Base-by-base conservation (phyloP, 768 basidiomycete genomes). In the Mycena vulgaris region DNA sequence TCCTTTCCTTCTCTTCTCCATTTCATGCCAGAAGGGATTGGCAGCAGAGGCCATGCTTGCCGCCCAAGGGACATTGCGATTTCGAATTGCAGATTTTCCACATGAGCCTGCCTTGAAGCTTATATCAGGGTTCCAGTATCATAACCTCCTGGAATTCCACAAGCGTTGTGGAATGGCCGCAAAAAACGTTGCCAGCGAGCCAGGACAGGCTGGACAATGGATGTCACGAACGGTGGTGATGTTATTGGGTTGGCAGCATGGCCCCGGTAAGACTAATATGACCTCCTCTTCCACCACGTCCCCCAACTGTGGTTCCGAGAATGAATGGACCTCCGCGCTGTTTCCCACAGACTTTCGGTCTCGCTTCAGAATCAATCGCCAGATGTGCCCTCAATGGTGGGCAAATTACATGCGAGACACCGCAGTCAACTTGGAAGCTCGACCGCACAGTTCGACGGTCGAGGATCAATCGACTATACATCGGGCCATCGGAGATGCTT, bases 361-460 rank as follows among this genome's bases (percentile, higher is more conserved):
- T 6, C 35, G 35, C 14, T 37, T 37, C 14, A 37, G 35, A 6
- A 6, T 7, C 6, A 37, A 37, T 37, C 39, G 37, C 21, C 2
- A 5, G 48, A n/a, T 45, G 52, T 35, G 23, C 40, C 21, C 30
- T 23, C 17, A 23, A n/a, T 65, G 63, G 63, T 65, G 63, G 63
- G 30, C 14, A 16, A 10, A 57, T 25, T 65, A 56, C 21, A 65
- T 65, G 53, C n/a, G 21, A 14, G 14, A 13, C 0, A 39, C 33
- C 25, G 42, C 63, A 27, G 9, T 5, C 13, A 31, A 17, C 10
- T 33, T 65, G 9, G 53, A 48, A 5, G 42, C 55, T 16, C 23
- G 45, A 45, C 63, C 63, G 3, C 63, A 65, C 31, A 47, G 45
- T 8, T 65, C 63, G 25, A 57, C 55, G 17, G 45, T 65, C 21